Evolutionary conservation across 768 basidiomycete genomes (phyloP), one percentile per base, ranked within the genome.

Genomic region (Boletus rubropictus): DNA sequence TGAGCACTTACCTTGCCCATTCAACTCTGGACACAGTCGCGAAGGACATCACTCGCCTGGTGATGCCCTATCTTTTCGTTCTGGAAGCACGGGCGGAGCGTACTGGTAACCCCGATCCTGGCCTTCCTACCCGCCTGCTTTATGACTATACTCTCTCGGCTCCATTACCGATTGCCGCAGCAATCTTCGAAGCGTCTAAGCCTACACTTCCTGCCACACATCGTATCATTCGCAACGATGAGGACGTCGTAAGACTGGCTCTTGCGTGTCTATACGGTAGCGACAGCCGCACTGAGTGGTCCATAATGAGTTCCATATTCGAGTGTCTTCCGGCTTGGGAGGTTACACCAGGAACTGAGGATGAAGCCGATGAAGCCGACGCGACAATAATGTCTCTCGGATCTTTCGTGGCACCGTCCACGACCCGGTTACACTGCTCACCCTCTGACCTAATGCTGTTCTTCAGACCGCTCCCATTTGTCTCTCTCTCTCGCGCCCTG

Each of bases 241-340:
- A 87, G 56, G 89, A 91, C 55, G 80, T 94, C 61, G 90, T 82
- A 12, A 79, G 86, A 10, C 66, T 97, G 12, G 93, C 94, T 4
- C 79, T 98, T 11, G 86, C 93, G 7, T 86, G 84, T 57, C 67
- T 97, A 20, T 99, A 99, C 52, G 92, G 92, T 12, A 86, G 79
- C 56, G 76, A 81, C 49, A 77, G 77, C 46, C 67, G 84, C 28
- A 72, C 80, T 48, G 76, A 83, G 54, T 95, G 89, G 90, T 60
- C 80, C 1, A 82, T 73, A 4, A 97, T 96, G 93, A 89, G 86
- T 54, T 72, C 74, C 27, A 89, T 99, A 42, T 97, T 99, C 63
- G 95, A 99, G 62, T 99, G 94, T 61, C 74, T 98, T 27, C 95
- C 95, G 0, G 95, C 85, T 3, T 96, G 94, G 90, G 83, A 82